Base-by-base conservation (phyloP, 2,329 filamentous ascomycete species). In the Rhinocladiella mackenziei region DNA sequence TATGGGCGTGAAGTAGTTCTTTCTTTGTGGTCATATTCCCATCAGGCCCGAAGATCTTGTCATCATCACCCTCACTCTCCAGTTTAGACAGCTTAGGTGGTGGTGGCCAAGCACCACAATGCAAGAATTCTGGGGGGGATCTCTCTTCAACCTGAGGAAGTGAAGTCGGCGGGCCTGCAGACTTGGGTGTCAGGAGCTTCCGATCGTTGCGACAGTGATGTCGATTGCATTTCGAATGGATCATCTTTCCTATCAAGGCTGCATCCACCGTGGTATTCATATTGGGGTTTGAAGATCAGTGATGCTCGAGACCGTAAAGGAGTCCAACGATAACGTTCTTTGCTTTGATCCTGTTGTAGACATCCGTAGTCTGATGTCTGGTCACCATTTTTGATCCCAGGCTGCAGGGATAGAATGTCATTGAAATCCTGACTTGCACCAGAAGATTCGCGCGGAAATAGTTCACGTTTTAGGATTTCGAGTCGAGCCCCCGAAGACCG, bases 41-140 rank as follows among this genome's bases (percentile, higher is more conserved):
- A 9, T 26, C 23, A 11, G 13, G n/a, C n/a, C n/a, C n/a, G 32
- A 14, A 35, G 32, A 13, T 19, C 32, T 1, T 19, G 32, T 19
- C 17, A 19, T 35, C 32, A 13, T 35, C 17, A 19, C 32, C 22
- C 32, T 35, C 32, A 11, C 9, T 25, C 11, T 31, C 9, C 23
- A 36, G 10, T 28, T 47, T 28, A n/a, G 20, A 13, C 6, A 19
- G 5, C 9, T 20, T 10, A 11, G 15, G 38, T 7, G 19, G 33
- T n/a, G 38, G 31, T 40, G 44, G 44, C 44, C 44, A 47, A 19
- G 28, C 22, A 7, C 44, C 44, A 35, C 44, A 42, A 20, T 47
- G 44, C 23, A 47, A 26, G 29, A 42, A 47, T 15, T 47, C 44
- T 18, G 44, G 44, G 14, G 39, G 32, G 29, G 32, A 37, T 20